Conservation (phyloP, 148 eudicot species). For the Rhododendron mucronatum region DNA sequence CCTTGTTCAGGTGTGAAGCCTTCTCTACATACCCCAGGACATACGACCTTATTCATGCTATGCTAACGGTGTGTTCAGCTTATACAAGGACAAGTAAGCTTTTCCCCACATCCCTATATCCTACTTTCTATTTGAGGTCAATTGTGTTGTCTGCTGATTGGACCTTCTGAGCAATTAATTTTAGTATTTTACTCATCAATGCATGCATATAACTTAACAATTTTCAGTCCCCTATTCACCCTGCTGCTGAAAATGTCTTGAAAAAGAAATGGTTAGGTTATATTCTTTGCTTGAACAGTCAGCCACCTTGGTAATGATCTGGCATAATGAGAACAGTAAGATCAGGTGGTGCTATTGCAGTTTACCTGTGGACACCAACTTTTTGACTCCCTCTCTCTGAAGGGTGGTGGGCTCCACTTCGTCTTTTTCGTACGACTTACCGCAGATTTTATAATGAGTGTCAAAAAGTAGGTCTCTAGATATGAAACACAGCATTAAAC, state of each 20-base stretch:
- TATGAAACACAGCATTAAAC: no score
- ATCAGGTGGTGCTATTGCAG: neutral
- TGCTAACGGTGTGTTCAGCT: constrained; percentile 36
- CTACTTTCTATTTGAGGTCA: neutral
- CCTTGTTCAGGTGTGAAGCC: constrained; percentile 48
- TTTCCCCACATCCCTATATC: neutral
- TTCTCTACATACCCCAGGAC: constrained; percentile 57
- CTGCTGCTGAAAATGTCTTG: neutral
- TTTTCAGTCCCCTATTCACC: neutral
- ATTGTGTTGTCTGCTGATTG: neutral
- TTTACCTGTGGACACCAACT: neutral
- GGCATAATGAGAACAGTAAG: neutral
- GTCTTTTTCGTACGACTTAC: neutral
- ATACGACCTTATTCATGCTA: constrained; percentile 41
- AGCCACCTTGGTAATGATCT: neutral
- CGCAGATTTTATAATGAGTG: neutral
- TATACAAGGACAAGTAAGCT: constrained; percentile 48
- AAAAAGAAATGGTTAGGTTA: neutral
- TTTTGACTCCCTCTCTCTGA: neutral
- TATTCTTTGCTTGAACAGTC: neutral
- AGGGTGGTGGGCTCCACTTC: neutral
- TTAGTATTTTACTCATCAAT: neutral
- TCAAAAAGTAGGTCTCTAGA: neutral
- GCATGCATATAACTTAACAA: neutral
- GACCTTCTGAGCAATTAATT: neutral